Base-by-base conservation (phyloP, 108 stramenopile species). In the Mayamaea pseudoterrestris region DNA sequence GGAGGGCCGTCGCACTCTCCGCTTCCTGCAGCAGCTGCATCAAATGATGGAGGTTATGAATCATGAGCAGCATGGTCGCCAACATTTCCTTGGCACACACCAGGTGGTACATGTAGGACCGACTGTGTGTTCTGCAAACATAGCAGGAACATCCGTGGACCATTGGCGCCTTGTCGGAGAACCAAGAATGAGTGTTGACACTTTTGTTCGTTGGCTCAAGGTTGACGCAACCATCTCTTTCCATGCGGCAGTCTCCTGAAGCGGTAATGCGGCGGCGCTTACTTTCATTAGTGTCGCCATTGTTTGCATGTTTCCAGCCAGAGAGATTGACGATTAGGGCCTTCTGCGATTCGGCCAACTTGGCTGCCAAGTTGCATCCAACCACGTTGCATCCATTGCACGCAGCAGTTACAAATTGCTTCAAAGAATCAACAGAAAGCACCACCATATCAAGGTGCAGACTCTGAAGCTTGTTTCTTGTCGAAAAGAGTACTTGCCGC, bases 51-150 rank as follows among this genome's bases (percentile, higher is more conserved):
- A 90, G 61, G 65, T 90, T 90, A 61, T 90, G 87, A 31, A 63
- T 66, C 53, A 84, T 84, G 1, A 90, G 54, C 7, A 90, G 54
- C 4, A 79, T 82, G 34, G 84, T 75, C n/a, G 80, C 82, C 32
- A 90, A 47, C 66, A 90, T 52, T 53, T 90, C 87, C 41, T 82
- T 79, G 31, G 83, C 83, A 26, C 62, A 54, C 16, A 82, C 63
- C 52, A 90, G 61, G 55, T 90, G 87, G 55, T 90, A 82, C 23
- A 90, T 61, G 49, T 90, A 90, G 21, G 80, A 67, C 12, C 78
- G 63, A 44, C 70, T 74, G 50, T 54, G 35, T 13, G 9, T 43
- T 43, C 14, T 40, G 25, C 53, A 54, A 2, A 41, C 42, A 12
- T 42, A 41, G 41, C 53, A 54, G 13, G 13, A 18, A 32, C 53